Evolutionary conservation across 1,284 basidiomycete genomes (phyloP).

Genomic region (Wolfiporia cocos): DNA sequence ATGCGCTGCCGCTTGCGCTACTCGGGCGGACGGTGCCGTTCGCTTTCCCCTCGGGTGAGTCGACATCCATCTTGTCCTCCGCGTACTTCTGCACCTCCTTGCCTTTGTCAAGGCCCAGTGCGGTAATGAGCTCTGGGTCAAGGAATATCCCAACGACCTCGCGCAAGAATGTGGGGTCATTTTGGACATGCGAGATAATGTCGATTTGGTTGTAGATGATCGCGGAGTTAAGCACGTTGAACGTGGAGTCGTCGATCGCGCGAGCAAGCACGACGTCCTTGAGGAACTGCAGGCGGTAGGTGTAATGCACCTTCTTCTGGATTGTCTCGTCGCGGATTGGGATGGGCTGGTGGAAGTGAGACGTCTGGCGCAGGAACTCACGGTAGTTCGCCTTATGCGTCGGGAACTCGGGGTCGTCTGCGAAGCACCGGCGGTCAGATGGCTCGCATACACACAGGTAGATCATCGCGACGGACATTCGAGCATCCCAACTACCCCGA

Average conservation of each 20-base stretch:
- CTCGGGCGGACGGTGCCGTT: constrained; percentile 21
- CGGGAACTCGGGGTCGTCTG: constrained; percentile 97
- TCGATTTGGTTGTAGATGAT: constrained; percentile 99
- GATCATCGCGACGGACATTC: constrained; percentile 67
- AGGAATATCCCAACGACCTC: constrained; percentile 79
- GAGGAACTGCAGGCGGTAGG: constrained; percentile 93
- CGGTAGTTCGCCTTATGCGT: constrained; percentile 94
- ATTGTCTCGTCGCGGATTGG: constrained; percentile 69
- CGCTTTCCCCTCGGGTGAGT: constrained; percentile 24
- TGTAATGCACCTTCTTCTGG: constrained; percentile 90
- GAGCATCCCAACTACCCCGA: constrained; percentile 92
- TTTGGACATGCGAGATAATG: constrained; percentile 88
- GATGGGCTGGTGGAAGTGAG: constrained; percentile 85
- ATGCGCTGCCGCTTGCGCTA: constrained; percentile 14
- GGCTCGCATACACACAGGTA: constrained; percentile 9
- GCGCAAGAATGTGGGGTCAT: constrained; percentile 69
- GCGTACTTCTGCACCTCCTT: constrained; percentile 22
- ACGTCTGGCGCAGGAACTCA: constrained; percentile 78
- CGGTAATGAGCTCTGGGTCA: constrained; percentile 52
- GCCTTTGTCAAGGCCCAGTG: constrained; percentile 25
- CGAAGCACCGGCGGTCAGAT: constrained; percentile 12
- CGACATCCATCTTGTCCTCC: constrained; percentile 30
- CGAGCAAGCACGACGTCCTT: constrained; percentile 97
- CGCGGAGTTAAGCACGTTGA: constrained; percentile 94
- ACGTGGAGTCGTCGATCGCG: constrained; percentile 92